Evolutionary conservation across 257 asterid genomes (phyloP).

Genomic region (Mentha longifolia): DNA sequence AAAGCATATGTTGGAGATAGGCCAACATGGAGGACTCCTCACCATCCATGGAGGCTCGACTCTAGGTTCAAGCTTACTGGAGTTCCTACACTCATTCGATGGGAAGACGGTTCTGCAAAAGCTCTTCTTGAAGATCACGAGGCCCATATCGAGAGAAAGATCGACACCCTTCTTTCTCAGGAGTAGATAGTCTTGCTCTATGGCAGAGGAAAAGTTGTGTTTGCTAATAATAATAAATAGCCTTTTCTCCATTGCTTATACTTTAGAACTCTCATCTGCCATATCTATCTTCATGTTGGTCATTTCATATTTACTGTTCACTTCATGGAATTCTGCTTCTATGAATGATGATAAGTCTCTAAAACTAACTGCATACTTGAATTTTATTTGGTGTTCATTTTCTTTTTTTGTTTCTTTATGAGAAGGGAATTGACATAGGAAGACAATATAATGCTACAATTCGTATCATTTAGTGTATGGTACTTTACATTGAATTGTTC

Average conservation of each 20-base stretch:
- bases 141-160: slow-evolving; percentile 72
- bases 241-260: background rate
- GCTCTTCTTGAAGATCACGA: slow-evolving; percentile 87
- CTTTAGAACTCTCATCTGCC: background rate
- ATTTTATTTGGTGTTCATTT: too few relatives aligned
- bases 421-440: too few relatives aligned
- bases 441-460: too few relatives aligned
- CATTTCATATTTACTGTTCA: too few relatives aligned
- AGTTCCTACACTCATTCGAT: slow-evolving; percentile 80
- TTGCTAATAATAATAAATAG: slow-evolving; percentile 7
- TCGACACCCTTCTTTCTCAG: slow-evolving; percentile 54
- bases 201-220: slow-evolving; percentile 4
- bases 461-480: too few relatives aligned
- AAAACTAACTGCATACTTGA: too few relatives aligned
- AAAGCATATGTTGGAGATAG: slow-evolving; percentile 96
- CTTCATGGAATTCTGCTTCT: slow-evolving; percentile 13
- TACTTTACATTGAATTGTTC: too few relatives aligned
- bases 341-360: background rate
- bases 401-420: too few relatives aligned
- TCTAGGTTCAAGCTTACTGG: slow-evolving; percentile 68
- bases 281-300: background rate
- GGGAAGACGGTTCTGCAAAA: slow-evolving; percentile 70
- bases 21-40: slow-evolving; percentile 83
- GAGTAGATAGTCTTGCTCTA: slow-evolving; percentile 27
- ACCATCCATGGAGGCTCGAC: slow-evolving; percentile 82